These are phyloP conservation scores for Tulasnella sp. DNA, from an alignment of 768 basidiomycete species.

Conservation along the genomic window DNA sequence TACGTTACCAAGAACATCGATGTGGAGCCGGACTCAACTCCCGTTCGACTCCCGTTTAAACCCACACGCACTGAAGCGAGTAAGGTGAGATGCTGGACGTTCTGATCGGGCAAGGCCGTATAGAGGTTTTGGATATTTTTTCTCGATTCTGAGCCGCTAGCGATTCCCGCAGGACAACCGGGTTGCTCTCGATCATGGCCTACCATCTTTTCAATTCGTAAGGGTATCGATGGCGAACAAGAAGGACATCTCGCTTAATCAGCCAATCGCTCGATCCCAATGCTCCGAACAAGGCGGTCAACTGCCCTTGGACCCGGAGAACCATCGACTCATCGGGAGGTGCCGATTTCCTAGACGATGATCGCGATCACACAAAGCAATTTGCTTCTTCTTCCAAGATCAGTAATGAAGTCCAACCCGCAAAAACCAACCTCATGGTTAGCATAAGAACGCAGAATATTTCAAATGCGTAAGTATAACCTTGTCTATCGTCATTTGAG, in stretches of 20 bases:
- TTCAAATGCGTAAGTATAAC: slow-evolving; percentile 7
- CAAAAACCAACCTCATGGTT: too few relatives aligned
- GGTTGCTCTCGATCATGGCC: neutral
- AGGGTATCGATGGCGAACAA: neutral
- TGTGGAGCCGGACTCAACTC: too few relatives aligned
- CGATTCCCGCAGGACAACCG: too few relatives aligned
- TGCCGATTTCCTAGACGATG: slow-evolving; percentile 16
- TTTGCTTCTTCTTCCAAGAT: neutral
- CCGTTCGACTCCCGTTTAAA: too few relatives aligned
- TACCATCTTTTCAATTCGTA: neutral
- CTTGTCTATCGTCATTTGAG: neutral
- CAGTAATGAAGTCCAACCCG: neutral
- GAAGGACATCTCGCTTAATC: neutral
- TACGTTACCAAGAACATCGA: neutral
- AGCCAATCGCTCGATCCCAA: neutral
- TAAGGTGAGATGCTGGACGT: too few relatives aligned
- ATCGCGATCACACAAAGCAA: neutral
- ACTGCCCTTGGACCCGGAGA: neutral
- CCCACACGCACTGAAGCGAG: too few relatives aligned
- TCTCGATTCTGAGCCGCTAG: too few relatives aligned
- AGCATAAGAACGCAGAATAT: too few relatives aligned
- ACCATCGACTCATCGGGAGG: neutral
- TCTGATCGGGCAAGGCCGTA: too few relatives aligned
- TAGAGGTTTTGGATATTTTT: too few relatives aligned
- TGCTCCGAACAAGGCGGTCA: neutral